Evolutionary conservation across 163 green algal genomes (phyloP).

Genomic region (Volvox carteri): DNA sequence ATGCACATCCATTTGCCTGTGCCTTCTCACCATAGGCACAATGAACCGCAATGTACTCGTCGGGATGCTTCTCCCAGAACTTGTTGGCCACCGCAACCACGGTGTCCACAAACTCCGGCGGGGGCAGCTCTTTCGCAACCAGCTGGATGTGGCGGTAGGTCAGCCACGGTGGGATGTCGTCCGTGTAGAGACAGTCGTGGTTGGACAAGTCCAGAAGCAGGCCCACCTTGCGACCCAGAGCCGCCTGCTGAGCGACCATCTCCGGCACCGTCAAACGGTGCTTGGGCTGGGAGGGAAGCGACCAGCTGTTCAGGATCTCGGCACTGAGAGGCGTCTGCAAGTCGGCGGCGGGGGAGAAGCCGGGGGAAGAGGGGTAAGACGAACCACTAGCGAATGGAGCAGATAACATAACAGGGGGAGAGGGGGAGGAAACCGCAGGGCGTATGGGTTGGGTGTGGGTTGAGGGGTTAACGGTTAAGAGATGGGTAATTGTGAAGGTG

Average conservation of each 20-base stretch:
- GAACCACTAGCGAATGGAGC: too few species aligned
- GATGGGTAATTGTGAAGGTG: background rate
- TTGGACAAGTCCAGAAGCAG: constrained; percentile 91
- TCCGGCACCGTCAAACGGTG: constrained; percentile 80
- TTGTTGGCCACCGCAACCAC: constrained; percentile 70
- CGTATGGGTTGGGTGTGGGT: too few species aligned
- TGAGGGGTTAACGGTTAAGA: background rate
- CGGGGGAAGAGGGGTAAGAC: background rate
- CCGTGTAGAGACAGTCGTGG: constrained; percentile 85
- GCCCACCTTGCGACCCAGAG: constrained; percentile 63
- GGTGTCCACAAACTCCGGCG: constrained; percentile 70
- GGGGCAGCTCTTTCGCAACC: constrained; percentile 83
- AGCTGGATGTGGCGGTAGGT: constrained; percentile 81
- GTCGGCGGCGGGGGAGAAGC: background rate
- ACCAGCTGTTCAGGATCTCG: constrained; percentile 85
- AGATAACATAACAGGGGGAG: too few species aligned
- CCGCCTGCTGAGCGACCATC: constrained; percentile 74
- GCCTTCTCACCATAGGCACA: constrained; percentile 83
- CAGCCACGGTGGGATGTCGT: constrained; percentile 72
- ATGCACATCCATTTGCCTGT: too few species aligned
- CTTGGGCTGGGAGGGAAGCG: constrained; percentile 70
- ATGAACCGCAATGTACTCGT: constrained; percentile 89
- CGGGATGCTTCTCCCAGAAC: constrained; percentile 75
- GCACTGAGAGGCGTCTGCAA: constrained; percentile 70
- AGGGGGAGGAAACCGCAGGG: too few species aligned